Evolutionary conservation across 108 stramenopile genomes (phyloP).

Genomic region (Conticribra guillardii): DNA sequence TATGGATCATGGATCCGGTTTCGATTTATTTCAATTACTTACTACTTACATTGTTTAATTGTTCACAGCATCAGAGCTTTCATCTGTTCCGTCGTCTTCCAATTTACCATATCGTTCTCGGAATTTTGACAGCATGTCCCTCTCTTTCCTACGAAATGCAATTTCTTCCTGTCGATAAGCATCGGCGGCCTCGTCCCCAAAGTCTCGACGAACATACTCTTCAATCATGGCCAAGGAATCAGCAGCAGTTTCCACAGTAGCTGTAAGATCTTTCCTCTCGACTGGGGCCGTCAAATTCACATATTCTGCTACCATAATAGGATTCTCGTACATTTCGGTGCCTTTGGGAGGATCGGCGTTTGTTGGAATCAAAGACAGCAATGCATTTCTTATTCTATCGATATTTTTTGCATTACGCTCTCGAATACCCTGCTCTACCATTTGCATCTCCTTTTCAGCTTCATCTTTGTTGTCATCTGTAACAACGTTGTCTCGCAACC

Average conservation of each 20-base stretch:
- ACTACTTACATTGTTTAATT: no score
- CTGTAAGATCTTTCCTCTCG: slow-evolving; percentile 23
- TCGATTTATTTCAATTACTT: no score
- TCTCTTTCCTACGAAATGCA: slow-evolving; percentile 27
- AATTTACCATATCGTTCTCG: slow-evolving; percentile 26
- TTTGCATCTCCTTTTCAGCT: slow-evolving; percentile 35
- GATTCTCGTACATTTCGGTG: slow-evolving; percentile 35
- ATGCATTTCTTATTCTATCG: slow-evolving; percentile 30
- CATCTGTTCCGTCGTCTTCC: no score
- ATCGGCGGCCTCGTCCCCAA: slow-evolving; percentile 47
- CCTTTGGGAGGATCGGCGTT: slow-evolving; percentile 42
- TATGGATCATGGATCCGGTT: no score
- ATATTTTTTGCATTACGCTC: slow-evolving; percentile 21
- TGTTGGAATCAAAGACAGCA: slow-evolving; percentile 50
- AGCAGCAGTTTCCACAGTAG: slow-evolving; percentile 20
- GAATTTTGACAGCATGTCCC: slow-evolving; percentile 25
- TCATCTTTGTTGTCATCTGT: slow-evolving; percentile 15
- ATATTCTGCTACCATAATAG: slow-evolving; percentile 45
- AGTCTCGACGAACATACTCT: slow-evolving; percentile 42
- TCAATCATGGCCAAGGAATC: slow-evolving; percentile 39
- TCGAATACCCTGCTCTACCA: slow-evolving; percentile 24
- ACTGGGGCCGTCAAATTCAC: slow-evolving; percentile 33
- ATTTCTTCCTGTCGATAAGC: slow-evolving; percentile 37
- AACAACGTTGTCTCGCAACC: slow-evolving; percentile 28
- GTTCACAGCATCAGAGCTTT: no score